Base-by-base conservation (phyloP, 352 stramenopile species). In the Phytophthora agathidicida region DNA sequence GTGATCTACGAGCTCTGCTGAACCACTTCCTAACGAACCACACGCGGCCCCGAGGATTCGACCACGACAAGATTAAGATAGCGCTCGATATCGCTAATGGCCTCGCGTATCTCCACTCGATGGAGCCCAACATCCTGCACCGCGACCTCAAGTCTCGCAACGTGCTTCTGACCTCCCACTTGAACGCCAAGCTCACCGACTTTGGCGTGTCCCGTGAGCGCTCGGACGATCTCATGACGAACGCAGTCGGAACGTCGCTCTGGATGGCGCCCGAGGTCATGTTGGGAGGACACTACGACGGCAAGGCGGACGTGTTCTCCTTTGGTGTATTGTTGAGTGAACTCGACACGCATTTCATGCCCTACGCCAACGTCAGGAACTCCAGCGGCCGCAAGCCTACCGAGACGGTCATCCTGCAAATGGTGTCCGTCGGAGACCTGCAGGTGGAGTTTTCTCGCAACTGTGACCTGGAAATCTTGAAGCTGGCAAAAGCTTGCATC, bases 71-170 rank as follows among this genome's bases (percentile, higher is more conserved):
- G 62, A 59, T 87, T 7, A 66, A 66, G 35, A 84, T 87, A 30
- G 73, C 77, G 3, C 47, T 83, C 7, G 61, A 84, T 24, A 62
- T 87, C 5, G 70, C 52, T 1, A 28, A 79, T 17, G 77, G 65
- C 5, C 50, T 87, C 2, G 64, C 69, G 49, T 87, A 87, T 41
- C 43, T 87, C 5, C 77, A 87, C 52, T 83, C 77, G 11, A 60
- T 83, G 30, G 36, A 77, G 37, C 71, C 74, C 2, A 56, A 57
- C 10, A 68, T 78, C 23, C 38, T 83, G 8, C 85, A 94, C 56
- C 75, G 85, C 16, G 83, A 93, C 55, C 71, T 94, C 50, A 94
- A 94, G 66, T 91, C 80, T 24, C 82, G 83, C 33, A 94, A 94
- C 56, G 77, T 94, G 23, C 60, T 94, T 35, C 65, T 94, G 1